Conservation (phyloP, 768 basidiomycete species). For the Saitozyma sp. region DNA sequence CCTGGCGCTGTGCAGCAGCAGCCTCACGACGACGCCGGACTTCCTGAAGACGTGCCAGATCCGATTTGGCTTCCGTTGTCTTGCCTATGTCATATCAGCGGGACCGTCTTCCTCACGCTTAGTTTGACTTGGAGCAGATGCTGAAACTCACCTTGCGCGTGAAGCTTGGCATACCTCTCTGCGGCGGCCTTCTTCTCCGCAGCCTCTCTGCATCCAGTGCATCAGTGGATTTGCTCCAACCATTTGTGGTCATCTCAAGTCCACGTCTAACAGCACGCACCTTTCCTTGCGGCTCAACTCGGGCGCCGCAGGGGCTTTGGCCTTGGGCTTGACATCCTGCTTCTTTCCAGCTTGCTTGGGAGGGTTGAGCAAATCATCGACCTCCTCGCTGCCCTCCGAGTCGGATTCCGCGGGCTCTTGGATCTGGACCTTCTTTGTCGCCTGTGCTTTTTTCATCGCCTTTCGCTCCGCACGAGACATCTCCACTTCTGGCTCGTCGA, state of each 20-base stretch:
- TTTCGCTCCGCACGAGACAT: slow-evolving; percentile 70
- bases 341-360: slow-evolving; percentile 25
- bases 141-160: slow-evolving; percentile 47
- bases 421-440: slow-evolving; percentile 45
- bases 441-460: slow-evolving; percentile 81
- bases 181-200: slow-evolving; percentile 90
- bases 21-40: slow-evolving; percentile 84
- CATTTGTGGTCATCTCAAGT: neutral
- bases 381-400: slow-evolving; percentile 19
- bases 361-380: slow-evolving; percentile 15
- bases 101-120: no score
- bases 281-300: slow-evolving; percentile 49
- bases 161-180: slow-evolving; percentile 85
- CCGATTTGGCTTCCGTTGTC: slow-evolving; percentile 85
- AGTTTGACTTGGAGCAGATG: neutral
- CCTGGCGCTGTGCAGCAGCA: slow-evolving; percentile 81
- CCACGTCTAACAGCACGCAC: slow-evolving; percentile 30
- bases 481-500: slow-evolving; percentile 54
- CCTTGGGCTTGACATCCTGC: slow-evolving; percentile 27
- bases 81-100: slow-evolving; percentile 66
- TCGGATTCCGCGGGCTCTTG: slow-evolving; percentile 27
- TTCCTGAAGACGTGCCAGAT: slow-evolving; percentile 80
- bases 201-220: slow-evolving; percentile 64
- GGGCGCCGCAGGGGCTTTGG: slow-evolving; percentile 11
- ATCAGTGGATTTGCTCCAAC: slow-evolving; percentile 57